A percentile compares a stretch with the other conserved stretches of the same genome.
Conservation (phyloP, 2,329 filamentous ascomycete species). For the Aspergillus sp. region DNA sequence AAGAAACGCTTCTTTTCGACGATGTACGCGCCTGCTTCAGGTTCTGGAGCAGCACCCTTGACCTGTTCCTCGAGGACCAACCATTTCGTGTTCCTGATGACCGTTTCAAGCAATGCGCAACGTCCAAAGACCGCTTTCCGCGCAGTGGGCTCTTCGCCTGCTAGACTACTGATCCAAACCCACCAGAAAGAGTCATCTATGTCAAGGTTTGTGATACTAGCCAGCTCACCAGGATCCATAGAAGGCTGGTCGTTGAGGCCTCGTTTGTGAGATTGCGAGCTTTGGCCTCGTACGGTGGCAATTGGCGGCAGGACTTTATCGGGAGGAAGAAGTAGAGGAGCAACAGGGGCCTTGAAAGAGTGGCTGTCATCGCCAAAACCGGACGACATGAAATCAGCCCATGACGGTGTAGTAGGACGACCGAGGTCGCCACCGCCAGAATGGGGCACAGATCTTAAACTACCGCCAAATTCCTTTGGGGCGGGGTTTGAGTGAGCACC, state of each 20-base stretch:
- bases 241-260: conserved; percentile 66
- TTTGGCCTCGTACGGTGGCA: conserved; percentile 67
- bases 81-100: conserved; percentile 80
- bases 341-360: conserved; percentile 56
- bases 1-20: conserved; percentile 95
- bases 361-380: conserved; percentile 82
- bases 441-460: conserved; percentile 64
- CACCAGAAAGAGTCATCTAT: conserved; percentile 98
- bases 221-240: conserved; percentile 88
- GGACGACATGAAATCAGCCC: conserved; percentile 95
- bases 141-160: conserved; percentile 79
- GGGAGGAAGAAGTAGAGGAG: conserved; percentile 78
- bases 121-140: conserved; percentile 92
- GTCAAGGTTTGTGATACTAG: conserved; percentile 82
- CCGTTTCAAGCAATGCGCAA: conserved; percentile 88
- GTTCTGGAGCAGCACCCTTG: conserved; percentile 84
- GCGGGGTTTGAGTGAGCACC: conserved; percentile 29
- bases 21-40: conserved; percentile 82
- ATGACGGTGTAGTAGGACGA: conserved; percentile 91
- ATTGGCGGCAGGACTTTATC: conserved; percentile 90
- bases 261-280: conserved; percentile 80
- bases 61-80: conserved; percentile 95
- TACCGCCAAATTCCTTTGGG: conserved; percentile 44
- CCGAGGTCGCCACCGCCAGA: conserved; percentile 68
- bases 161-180: conserved; percentile 98